Evolutionary conservation across 2,329 filamentous ascomycete species (phyloP), one percentile per base, ranked within the genome.

Genomic region (Xylariaceae sp.): DNA sequence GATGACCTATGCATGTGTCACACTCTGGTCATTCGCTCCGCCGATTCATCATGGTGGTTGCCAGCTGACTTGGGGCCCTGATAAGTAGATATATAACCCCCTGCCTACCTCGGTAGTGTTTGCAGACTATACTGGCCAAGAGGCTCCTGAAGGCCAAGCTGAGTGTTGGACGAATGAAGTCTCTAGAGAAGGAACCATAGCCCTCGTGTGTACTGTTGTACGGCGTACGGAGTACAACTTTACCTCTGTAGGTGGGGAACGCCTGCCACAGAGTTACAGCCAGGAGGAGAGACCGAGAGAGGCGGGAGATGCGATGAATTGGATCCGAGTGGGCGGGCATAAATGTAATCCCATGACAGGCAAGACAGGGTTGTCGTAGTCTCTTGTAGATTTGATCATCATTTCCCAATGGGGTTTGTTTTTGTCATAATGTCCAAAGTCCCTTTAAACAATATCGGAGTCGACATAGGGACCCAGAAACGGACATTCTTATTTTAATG

Each of bases 1-100:
- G 29, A 24, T 41, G 41, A 29, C 27, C 18, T 45, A 36, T 40
- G 39, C 29, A 40, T 32, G 33, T 46, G 39, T 48, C 45, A 48
- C 43, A 40, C 37, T 38, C 37, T 42, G 40, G 23, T 34, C 15
- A 27, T 12, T 27, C 39, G 37, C 24, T 26, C 35, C 33, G 19
- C n/a, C 29, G 15, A 31, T 15, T 36, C 32, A 36, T 41, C 27
- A 28, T 29, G 40, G 45, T 48, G 48, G 47, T 47, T 48, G 48
- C n/a, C 53, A 56, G 52, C 54, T 56, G 54, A 56, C 51, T 47
- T 50, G 44, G 42, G n/a, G n/a, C n/a, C n/a, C n/a, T n/a, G n/a
- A n/a, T 37, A 29, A 29, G 14, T 35, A 19, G 30, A 43, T 33
- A 35, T 36, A 43, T 14, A 34, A 40, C 46, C 46, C 45, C 41